Conservation (phyloP, 306 rosid genomes). For the Cicer pinnatifidum region DNA sequence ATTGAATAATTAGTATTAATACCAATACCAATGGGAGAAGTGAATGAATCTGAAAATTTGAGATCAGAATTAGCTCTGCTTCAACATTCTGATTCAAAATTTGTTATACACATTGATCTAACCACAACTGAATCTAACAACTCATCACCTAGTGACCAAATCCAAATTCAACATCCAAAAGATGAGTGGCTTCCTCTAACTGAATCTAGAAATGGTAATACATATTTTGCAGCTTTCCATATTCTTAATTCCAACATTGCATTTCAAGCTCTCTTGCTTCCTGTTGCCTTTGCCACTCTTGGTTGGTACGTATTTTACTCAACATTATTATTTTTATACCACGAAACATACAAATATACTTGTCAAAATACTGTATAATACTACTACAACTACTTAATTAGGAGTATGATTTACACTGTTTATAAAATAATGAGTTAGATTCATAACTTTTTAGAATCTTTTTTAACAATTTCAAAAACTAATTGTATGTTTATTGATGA, state of each 20-base stretch:
- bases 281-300: slow-evolving; percentile 64
- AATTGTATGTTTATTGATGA: too few relatives aligned
- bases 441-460: too few relatives aligned
- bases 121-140: background rate
- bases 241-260: slow-evolving; percentile 62
- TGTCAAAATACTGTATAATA: too few relatives aligned
- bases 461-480: too few relatives aligned
- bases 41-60: background rate
- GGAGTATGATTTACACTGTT: too few relatives aligned
- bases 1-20: background rate
- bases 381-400: too few relatives aligned
- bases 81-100: background rate
- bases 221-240: slow-evolving; percentile 50
- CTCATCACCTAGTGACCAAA: background rate
- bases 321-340: too few relatives aligned
- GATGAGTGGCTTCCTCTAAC: slow-evolving; percentile 74
- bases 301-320: slow-evolving; percentile 60
- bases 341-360: too few relatives aligned
- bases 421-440: too few relatives aligned
- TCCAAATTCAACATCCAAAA: slow-evolving; percentile 31
- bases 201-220: slow-evolving; percentile 62
- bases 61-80: slow-evolving; percentile 30
- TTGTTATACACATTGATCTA: slow-evolving; percentile 6
- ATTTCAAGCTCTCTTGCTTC: slow-evolving; percentile 67
- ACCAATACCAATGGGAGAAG: slow-evolving; percentile 24